Base-by-base conservation (phyloP, 495 filamentous ascomycete genomes). In the Eremomyces bilateralis region DNA sequence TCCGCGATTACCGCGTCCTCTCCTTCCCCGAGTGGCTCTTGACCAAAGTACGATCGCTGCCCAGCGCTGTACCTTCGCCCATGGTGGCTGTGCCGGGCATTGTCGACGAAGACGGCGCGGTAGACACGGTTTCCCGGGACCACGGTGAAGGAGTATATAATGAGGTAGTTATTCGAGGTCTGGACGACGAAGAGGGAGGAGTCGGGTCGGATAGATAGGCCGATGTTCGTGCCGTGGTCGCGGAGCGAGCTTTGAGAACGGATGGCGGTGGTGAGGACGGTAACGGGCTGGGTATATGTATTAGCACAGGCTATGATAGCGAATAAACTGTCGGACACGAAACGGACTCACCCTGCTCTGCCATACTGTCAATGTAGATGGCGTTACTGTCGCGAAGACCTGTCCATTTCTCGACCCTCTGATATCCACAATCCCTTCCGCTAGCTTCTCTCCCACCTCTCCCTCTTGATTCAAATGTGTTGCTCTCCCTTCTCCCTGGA, bases 121-220 rank as follows among this genome's bases (percentile, higher is more conserved):
- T 92, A 99, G 15, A 95, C 80, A 37, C 71, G 65, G 12, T 76
- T 69, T 25, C 75, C 68, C 18, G 79, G 65, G 47, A 94, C 85
- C 4, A 73, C 77, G n/a, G 79, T 73, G 18, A 99, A 61, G 0
- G 84, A 79, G 49, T 95, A 99, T 17, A 82, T 99, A 39, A 99
- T 82, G 17, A 99, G 66, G 43, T 77, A 95, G 33, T 84, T 83
- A 33, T 76, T 57, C 22, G 68, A 64, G 1, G 90, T 95, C 44
- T 92, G 83, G n/a, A 93, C 70, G 29, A 91, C 80, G 33, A 92
- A 69, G 27, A 94, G 88, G 31, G 76, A 72, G 16, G 80, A 82
- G 53, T 95, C 88, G 0, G 90, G 90, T 36, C 83, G 77, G 39
- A 99, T 68, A 12, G 92, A 61, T 30, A 99, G 64, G 29, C 76